Evolutionary conservation across 345 rosid species (phyloP).

Genomic region (Moricandia arvensis): DNA sequence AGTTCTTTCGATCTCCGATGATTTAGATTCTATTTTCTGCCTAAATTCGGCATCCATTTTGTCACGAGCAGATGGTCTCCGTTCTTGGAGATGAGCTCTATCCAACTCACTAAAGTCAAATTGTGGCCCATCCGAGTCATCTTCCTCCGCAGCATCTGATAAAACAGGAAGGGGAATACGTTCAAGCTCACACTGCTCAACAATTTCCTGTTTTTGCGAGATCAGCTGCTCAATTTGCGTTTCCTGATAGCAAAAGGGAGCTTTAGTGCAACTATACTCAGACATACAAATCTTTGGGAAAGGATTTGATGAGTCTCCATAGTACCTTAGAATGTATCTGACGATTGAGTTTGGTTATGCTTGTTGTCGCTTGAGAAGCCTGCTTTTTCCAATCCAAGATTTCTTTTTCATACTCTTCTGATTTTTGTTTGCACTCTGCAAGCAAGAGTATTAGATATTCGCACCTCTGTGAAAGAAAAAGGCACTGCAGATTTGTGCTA

Average conservation of each 20-base stretch:
- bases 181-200: conserved; percentile 85
- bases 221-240: conserved; percentile 68
- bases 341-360: conserved; percentile 75
- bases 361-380: conserved; percentile 77
- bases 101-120: conserved; percentile 79
- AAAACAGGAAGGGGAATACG: conserved; percentile 67
- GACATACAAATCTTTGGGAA: conserved; percentile 4
- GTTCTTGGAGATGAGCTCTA: conserved; percentile 72
- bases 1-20: conserved; percentile 79
- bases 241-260: conserved; percentile 53
- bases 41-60: conserved; percentile 72
- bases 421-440: conserved; percentile 82
- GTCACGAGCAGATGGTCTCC: conserved; percentile 72
- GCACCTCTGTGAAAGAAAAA: conserved; percentile 24
- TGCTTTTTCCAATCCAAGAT: conserved; percentile 86
- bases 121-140: conserved; percentile 55
- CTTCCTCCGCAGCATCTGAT: conserved; percentile 74
- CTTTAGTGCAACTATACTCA: conserved; percentile 28
- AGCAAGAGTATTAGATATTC: conserved; percentile 25
- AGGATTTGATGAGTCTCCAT: conserved; percentile 17
- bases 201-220: conserved; percentile 65
- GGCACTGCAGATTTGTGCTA: conserved; percentile 11
- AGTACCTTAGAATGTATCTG: conserved; percentile 76
- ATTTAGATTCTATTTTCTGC: conserved; percentile 68
- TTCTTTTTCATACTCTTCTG: conserved; percentile 86